phyloP scores from a whole-genome alignment of 2,329 filamentous ascomycete species.

The Xylaria sp. region DNA sequence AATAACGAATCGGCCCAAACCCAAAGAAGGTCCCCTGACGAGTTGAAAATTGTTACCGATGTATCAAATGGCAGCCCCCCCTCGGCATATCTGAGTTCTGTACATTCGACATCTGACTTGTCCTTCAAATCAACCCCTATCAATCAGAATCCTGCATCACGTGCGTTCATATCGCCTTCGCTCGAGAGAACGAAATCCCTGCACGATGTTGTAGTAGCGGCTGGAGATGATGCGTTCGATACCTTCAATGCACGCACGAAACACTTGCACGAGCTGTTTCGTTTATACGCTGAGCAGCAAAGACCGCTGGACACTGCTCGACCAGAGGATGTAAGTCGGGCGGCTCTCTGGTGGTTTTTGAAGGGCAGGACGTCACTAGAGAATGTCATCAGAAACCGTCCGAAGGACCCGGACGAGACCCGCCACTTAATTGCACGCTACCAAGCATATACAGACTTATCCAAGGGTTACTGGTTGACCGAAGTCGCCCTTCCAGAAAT shows the following conservation, averaged over 20 bases:
- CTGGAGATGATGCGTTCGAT: slow-evolving; percentile 72
- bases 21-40: slow-evolving; percentile 42
- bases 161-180: slow-evolving; percentile 35
- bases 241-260: slow-evolving; percentile 76
- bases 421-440: slow-evolving; percentile 67
- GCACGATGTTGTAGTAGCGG: slow-evolving; percentile 55
- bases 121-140: slow-evolving; percentile 45
- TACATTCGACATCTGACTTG: slow-evolving; percentile 44
- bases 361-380: slow-evolving; percentile 82
- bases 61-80: slow-evolving; percentile 40
- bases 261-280: slow-evolving; percentile 80
- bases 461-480: slow-evolving; percentile 86
- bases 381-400: slow-evolving; percentile 71
- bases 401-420: slow-evolving; percentile 64
- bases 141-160: slow-evolving; percentile 42
- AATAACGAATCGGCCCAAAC: slow-evolving; percentile 35
- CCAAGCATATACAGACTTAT: slow-evolving; percentile 86
- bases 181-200: slow-evolving; percentile 47
- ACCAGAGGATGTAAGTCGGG: slow-evolving; percentile 74
- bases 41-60: slow-evolving; percentile 40
- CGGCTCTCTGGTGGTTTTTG: slow-evolving; percentile 89
- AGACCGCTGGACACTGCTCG: slow-evolving; percentile 72
- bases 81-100: slow-evolving; percentile 42
- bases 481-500: slow-evolving; percentile 64
- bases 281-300: slow-evolving; percentile 78